Evolutionary conservation across 768 basidiomycete genomes (phyloP).

Genomic region (Mrakia gelida): DNA sequence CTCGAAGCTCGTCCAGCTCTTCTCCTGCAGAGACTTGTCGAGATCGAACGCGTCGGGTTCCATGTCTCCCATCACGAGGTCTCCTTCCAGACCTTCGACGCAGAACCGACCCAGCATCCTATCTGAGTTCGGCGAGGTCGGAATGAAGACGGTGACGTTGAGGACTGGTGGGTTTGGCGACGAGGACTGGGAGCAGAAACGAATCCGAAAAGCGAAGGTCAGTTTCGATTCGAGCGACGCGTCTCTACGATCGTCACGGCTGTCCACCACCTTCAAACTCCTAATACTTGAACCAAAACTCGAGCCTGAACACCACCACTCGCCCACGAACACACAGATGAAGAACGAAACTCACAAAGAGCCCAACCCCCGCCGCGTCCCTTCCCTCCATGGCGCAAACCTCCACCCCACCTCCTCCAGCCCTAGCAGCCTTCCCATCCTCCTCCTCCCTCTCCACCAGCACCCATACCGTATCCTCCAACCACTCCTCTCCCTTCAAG

Average conservation of each 20-base stretch:
- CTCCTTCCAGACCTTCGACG: background rate
- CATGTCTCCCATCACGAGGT: background rate
- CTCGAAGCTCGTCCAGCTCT: background rate
- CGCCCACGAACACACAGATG: background rate
- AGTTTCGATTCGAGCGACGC: background rate
- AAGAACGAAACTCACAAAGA: background rate
- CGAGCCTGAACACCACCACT: no score
- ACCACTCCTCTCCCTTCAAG: background rate
- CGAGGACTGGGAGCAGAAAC: background rate
- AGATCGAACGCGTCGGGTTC: background rate
- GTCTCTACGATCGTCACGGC: background rate
- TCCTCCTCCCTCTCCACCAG: background rate
- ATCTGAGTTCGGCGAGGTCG: background rate
- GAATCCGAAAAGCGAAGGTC: background rate
- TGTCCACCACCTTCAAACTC: background rate
- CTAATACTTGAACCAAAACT: no score
- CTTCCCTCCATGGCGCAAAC: background rate
- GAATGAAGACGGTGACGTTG: background rate
- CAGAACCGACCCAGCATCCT: background rate
- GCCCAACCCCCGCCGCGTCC: background rate
- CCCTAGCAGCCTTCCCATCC: background rate
- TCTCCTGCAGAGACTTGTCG: background rate
- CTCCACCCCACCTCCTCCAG: background rate
- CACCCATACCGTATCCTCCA: background rate
- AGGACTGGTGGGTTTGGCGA: background rate